Evolutionary conservation across 2,329 filamentous ascomycete species (phyloP), one percentile per base, ranked within the genome.

Genomic region (Fusarium gaditjirri): DNA sequence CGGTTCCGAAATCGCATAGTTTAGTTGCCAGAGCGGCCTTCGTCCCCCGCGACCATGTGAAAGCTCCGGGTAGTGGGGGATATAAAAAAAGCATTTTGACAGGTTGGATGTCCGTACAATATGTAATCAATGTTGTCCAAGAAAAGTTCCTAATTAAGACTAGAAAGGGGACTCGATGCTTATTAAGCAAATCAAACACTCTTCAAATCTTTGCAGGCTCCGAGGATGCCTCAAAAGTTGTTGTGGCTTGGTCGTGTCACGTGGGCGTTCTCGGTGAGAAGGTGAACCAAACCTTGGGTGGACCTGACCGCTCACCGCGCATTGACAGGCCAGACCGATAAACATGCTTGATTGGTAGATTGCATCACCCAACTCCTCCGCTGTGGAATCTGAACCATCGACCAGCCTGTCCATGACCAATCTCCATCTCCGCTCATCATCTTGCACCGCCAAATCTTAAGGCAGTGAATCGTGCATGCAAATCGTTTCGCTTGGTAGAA

Each of bases 391-490:
- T 36, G 65, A 68, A 68, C 50, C 52, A 50, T 65, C 43, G 61
- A 70, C 71, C 69, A 60, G 57, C 59, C 57, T 49, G 49, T 67
- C 71, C 57, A 78, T 78, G 73, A 77, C 70, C 74, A 78, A 76
- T 77, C 75, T 75, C 70, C 64, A 62, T 70, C 68, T 68, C 74
- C 61, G 56, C 54, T 59, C 65, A 65, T 67, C 70, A 63, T 59
- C 54, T 60, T 62, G 56, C 62, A 70, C 59, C 70, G 44, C 67
- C 61, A 61, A 59, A 65, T 61, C 56, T 57, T 25, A 27, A 35
- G 47, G 49, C 47, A 58, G 42, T 61, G 61, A 72, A 70, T 43
- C 70, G 55, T 62, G 47, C 65, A 62, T 62, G 50, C 35, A 50
- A 41, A 53, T 38, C 29, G 49, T 64, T 64, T 64, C 53, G 29